Conservation (phyloP, 257 asterid species). For the Mentha longifolia region DNA sequence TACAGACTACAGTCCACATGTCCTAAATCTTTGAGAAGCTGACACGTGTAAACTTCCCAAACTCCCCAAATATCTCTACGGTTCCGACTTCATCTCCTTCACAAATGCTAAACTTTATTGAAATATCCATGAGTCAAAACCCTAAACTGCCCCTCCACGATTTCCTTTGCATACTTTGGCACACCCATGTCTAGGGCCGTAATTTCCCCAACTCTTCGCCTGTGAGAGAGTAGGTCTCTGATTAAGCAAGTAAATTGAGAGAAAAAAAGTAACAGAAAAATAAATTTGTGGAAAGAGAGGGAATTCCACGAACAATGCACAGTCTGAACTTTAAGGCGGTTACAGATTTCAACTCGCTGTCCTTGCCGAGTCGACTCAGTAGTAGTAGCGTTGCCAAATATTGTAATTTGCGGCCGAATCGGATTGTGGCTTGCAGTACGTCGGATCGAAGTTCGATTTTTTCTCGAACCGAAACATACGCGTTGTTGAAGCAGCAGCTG, state of each 20-base stretch:
- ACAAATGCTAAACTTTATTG: not conserved
- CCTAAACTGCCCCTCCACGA: constrained; percentile 10
- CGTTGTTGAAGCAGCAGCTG: constrained; percentile 71
- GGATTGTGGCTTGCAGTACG: constrained; percentile 53
- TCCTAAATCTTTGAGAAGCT: not conserved
- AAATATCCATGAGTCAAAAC: not conserved
- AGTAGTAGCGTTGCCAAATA: constrained; percentile 23
- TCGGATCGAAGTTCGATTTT: constrained; percentile 48
- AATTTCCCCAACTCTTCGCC: not conserved
- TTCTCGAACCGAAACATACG: constrained; percentile 64
- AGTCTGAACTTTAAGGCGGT: constrained; percentile 46
- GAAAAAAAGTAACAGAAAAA: not conserved
- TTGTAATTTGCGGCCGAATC: constrained; percentile 34
- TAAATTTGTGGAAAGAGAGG: not conserved
- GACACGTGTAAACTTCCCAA: constrained; percentile 26
- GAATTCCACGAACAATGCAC: constrained; percentile 44
- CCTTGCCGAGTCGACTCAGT: constrained; percentile 39
- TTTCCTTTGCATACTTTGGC: not conserved
- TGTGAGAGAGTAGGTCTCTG: not conserved
- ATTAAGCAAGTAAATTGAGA: not conserved
- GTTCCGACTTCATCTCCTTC: not conserved
- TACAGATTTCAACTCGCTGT: constrained; percentile 32
- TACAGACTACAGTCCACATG: not conserved
- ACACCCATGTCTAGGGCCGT: not conserved
- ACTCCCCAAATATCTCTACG: not conserved